Conservation (phyloP, 805 yeast species). For the Yarrowia bubula region DNA sequence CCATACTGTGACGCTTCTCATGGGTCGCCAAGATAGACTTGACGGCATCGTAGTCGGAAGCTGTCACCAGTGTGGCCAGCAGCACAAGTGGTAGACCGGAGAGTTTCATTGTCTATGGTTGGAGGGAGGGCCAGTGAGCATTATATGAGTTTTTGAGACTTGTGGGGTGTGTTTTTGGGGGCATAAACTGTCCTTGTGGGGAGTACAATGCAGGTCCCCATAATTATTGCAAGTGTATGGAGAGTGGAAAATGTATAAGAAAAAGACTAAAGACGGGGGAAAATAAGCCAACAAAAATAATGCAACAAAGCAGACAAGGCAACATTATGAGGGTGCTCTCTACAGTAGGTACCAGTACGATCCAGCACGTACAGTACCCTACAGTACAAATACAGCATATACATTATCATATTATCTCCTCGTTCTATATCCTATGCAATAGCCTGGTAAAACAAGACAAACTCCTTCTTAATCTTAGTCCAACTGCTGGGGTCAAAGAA, state of each 20-base stretch:
- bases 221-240: neutral
- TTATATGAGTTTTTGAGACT: neutral
- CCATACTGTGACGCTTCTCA: neutral
- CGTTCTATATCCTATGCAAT: too few species aligned
- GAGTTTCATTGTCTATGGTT: constrained; percentile 6
- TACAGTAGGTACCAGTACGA: too few species aligned
- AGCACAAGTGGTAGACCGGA: neutral
- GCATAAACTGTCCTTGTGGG: neutral
- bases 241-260: neutral
- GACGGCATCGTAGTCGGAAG: constrained; percentile 21
- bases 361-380: too few species aligned
- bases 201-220: neutral
- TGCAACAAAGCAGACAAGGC: neutral
- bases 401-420: too few species aligned
- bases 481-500: constrained; percentile 95
- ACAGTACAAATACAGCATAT: neutral
- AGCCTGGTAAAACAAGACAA: constrained; percentile 58
- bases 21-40: constrained; percentile 9
- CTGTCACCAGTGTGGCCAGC: constrained; percentile 11
- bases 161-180: neutral
- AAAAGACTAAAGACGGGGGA: too few species aligned
- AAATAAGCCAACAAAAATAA: too few species aligned
- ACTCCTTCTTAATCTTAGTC: constrained; percentile 85
- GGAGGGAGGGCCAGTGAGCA: neutral
- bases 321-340: neutral